Conservation (phyloP, 257 asterid species). For the Linaria vulgaris region DNA sequence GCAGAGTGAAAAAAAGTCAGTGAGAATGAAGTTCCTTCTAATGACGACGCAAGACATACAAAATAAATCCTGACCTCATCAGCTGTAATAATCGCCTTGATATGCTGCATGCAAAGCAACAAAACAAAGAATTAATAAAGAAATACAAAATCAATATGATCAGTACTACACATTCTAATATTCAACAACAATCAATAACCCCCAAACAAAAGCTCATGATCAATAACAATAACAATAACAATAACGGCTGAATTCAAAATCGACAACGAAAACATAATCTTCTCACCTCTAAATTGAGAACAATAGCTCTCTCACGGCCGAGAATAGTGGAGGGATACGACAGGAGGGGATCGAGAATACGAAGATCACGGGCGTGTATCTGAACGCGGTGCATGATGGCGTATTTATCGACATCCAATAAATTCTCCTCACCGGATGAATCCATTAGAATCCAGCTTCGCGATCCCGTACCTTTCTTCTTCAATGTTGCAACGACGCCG, state of each 20-base stretch:
- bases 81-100: constrained; percentile 90
- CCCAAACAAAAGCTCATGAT: not conserved
- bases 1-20: constrained; percentile 1
- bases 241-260: not conserved
- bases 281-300: constrained; percentile 79
- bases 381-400: constrained; percentile 89
- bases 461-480: constrained; percentile 62
- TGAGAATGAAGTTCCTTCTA: too few species aligned
- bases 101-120: constrained; percentile 64
- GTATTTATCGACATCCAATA: constrained; percentile 73
- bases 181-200: too few species aligned
- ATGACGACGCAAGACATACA: too few species aligned
- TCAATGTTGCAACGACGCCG: constrained; percentile 37
- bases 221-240: not conserved
- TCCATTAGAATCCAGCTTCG: constrained; percentile 78
- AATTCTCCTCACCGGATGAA: constrained; percentile 52
- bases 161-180: not conserved
- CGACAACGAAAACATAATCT: not conserved
- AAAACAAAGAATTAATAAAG: constrained; percentile 4
- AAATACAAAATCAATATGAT: constrained; percentile 11
- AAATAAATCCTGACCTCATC: constrained; percentile 59
- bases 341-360: constrained; percentile 79
- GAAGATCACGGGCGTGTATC: constrained; percentile 90
- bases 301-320: constrained; percentile 87
- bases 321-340: constrained; percentile 85